Evolutionary conservation across 2,329 filamentous ascomycete genomes (phyloP).

Genomic region (Saccharata proteae): DNA sequence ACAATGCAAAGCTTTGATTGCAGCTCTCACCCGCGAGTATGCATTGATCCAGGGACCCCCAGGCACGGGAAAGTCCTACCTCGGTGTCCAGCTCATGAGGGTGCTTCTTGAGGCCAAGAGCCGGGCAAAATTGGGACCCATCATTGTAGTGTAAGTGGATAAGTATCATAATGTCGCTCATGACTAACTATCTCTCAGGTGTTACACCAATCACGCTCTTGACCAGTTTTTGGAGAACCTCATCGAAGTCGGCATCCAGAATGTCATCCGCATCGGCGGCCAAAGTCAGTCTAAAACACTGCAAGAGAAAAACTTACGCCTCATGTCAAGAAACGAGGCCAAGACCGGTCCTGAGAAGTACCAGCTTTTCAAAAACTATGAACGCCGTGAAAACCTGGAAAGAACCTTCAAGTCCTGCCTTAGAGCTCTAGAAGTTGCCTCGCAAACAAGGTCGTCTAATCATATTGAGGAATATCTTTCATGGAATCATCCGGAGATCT

Average conservation of each 20-base stretch:
- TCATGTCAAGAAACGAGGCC: too few relatives aligned
- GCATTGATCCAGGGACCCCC: conserved; percentile 59
- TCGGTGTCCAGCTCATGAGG: conserved; percentile 48
- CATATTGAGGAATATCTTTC: too few relatives aligned
- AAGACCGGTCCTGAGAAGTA: too few relatives aligned
- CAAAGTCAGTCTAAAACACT: conserved; percentile 44
- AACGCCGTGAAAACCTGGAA: too few relatives aligned
- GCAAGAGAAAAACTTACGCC: too few relatives aligned
- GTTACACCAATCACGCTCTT: conserved; percentile 42
- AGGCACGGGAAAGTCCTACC: conserved; percentile 56
- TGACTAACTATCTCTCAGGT: too few relatives aligned
- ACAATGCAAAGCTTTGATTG: conserved; percentile 40
- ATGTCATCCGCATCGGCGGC: conserved; percentile 51
- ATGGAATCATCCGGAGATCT: too few relatives aligned
- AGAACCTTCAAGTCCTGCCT: too few relatives aligned
- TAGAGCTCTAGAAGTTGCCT: too few relatives aligned
- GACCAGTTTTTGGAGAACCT: conserved; percentile 51
- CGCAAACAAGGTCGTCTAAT: too few relatives aligned
- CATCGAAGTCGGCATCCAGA: conserved; percentile 31
- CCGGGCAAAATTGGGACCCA: conserved; percentile 28
- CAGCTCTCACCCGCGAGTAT: conserved; percentile 40
- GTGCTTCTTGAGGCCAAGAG: conserved; percentile 36
- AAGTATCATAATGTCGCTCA: conserved; percentile 30
- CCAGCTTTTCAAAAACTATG: too few relatives aligned
- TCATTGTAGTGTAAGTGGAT: too few relatives aligned